Base-by-base conservation (phyloP, 768 basidiomycete genomes). In the Suillus variegatus region DNA sequence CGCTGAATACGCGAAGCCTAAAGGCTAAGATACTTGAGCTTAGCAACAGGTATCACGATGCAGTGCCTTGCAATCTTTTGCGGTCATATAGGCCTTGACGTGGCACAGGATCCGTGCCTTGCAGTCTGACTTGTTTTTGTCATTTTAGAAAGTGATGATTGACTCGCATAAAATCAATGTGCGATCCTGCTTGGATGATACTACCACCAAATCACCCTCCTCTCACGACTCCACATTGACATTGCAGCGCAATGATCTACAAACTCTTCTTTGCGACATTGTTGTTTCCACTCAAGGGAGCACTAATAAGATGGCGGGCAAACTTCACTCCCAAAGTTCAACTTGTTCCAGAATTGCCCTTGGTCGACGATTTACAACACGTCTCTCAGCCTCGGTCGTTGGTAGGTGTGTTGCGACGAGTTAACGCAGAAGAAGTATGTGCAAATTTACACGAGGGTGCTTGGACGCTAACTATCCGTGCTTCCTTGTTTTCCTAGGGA, bases 241-340 rank as follows among this genome's bases (percentile, higher is more conserved):
- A 54, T 54, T 20, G 18, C 18, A 54, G 32, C 52, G 28, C 18
- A 54, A 54, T 54, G 52, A 35, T 35, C 9, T 54, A 35, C 9
- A 6, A 0, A 18, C 28, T 32, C 28, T 49, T 61, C 13, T 36
- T 61, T 35, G 61, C 28, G 43, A 25, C 43, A 12, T 32, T 62
- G 28, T 10, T 36, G n/a, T 63, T 38, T 35, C 62, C 62, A 25
- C 54, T 36, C 2, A 63, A 52, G 22, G 62, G 47, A 60, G 62
- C 49, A 25, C 51, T 63, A n/a, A 36, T 63, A 36, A 52, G 62
- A 49, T 60, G 55, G 36, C 20, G 55, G 13, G 62, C 62, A 20
- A 58, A 60, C 55, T 63, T 56, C 54, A 63, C 28, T 63, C 55
- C 62, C 20, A 32, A 51, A 14, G 18, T 18, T 10, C n/a, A 18